Conservation (phyloP, 352 stramenopile species). For the Phytophthora fragariae region DNA sequence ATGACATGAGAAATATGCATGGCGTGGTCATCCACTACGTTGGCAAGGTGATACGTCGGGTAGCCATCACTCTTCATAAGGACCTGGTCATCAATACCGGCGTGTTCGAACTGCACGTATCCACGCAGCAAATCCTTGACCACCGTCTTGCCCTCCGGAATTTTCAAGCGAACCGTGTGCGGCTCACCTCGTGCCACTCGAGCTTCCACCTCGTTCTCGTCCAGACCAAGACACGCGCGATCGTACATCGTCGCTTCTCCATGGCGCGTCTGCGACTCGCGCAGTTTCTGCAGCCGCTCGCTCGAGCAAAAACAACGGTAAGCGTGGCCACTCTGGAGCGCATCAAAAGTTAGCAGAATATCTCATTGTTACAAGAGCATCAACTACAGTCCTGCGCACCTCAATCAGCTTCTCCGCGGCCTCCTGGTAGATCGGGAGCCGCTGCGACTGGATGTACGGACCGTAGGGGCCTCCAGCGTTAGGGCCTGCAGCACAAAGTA, state of each 20-base stretch:
- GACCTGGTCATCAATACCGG: slow-evolving; percentile 91
- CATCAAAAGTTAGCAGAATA: neutral
- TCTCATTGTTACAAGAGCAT: neutral
- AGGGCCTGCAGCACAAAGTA: slow-evolving; percentile 64
- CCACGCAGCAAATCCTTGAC: slow-evolving; percentile 97
- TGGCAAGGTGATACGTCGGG: slow-evolving; percentile 94
- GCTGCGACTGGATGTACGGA: slow-evolving; percentile 98
- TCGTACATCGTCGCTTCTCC: slow-evolving; percentile 98
- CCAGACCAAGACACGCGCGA: slow-evolving; percentile 95
- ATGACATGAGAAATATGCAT: slow-evolving; percentile 99
- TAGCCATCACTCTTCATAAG: slow-evolving; percentile 95
- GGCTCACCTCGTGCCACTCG: slow-evolving; percentile 89
- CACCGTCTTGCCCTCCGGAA: slow-evolving; percentile 91
- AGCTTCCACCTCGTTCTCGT: slow-evolving; percentile 87
- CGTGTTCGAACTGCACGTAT: slow-evolving; percentile 92
- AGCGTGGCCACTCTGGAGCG: slow-evolving; percentile 85
- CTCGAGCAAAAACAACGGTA: slow-evolving; percentile 98
- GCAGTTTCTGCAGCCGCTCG: slow-evolving; percentile 94
- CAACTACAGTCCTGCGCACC: slow-evolving; percentile 29
- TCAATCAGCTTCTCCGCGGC: slow-evolving; percentile 91
- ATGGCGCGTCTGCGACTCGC: slow-evolving; percentile 88
- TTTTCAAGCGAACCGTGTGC: slow-evolving; percentile 96
- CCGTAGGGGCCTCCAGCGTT: slow-evolving; percentile 90
- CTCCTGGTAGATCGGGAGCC: slow-evolving; percentile 94
- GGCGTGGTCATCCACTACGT: slow-evolving; percentile 96